A percentile compares a stretch with the other conserved stretches of the same genome.
Evolutionary conservation across 2,329 filamentous ascomycete species (phyloP).

Genomic region (Botrytis tulipae): DNA sequence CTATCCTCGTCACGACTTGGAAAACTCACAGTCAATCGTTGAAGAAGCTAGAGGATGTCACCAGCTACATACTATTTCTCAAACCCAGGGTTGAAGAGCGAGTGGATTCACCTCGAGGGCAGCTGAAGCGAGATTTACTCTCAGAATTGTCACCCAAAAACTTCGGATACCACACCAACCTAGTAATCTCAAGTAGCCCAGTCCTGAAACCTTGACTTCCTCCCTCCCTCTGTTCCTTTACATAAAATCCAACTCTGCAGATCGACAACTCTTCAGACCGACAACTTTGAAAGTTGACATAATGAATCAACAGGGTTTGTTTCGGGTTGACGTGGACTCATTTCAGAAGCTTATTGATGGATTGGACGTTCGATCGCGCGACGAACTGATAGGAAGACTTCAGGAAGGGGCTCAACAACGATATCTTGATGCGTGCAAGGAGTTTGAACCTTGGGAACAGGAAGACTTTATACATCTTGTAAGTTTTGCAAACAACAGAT

Average conservation of each 20-base stretch:
- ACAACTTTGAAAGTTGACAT: neutral
- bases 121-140: neutral
- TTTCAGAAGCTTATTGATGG: neutral
- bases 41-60: neutral
- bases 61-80: neutral
- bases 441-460: neutral
- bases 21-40: neutral
- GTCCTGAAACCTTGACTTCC: neutral
- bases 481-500: neutral
- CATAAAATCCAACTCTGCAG: neutral
- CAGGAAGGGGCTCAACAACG: neutral
- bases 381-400: neutral
- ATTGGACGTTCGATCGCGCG: neutral
- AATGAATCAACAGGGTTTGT: neutral
- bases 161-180: neutral
- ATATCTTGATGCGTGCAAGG: neutral
- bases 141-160: neutral
- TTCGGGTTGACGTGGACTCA: neutral
- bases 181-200: neutral
- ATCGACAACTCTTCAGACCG: neutral
- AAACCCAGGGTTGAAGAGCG: neutral
- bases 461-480: neutral
- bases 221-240: neutral
- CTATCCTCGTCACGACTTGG: neutral
- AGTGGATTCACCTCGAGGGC: neutral